These are phyloP conservation scores for Ustilago nuda DNA, from an alignment of 1,284 basidiomycete species.

Conservation along the genomic window DNA sequence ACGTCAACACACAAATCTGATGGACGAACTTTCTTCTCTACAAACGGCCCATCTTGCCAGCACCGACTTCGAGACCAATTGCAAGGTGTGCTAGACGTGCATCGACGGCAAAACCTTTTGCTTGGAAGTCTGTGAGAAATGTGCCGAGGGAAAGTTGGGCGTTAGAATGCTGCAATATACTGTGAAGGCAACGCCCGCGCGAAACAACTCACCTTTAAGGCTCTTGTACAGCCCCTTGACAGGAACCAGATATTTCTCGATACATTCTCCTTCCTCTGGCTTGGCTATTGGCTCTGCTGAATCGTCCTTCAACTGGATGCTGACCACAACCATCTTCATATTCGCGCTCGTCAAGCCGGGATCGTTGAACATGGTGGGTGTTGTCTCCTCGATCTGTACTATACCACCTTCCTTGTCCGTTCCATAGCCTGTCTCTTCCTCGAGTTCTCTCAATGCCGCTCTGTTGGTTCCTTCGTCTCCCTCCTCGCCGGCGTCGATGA, in stretches of 20 bases:
- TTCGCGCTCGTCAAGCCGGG: conserved; percentile 63
- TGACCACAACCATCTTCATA: conserved; percentile 64
- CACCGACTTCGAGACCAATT: conserved; percentile 57
- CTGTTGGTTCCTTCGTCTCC: conserved; percentile 58
- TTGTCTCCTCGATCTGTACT: conserved; percentile 54
- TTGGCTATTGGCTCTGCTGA: conserved; percentile 64
- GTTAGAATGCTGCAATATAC: background rate
- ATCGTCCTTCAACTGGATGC: conserved; percentile 60
- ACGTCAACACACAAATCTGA: background rate
- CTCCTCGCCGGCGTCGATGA: conserved; percentile 66
- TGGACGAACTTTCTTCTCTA: conserved; percentile 13
- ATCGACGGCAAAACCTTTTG: conserved; percentile 61
- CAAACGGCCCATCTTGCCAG: conserved; percentile 41
- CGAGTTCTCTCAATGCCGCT: conserved; percentile 64
- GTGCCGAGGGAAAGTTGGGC: background rate
- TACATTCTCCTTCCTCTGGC: conserved; percentile 67
- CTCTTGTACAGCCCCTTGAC: conserved; percentile 51
- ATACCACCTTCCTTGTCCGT: conserved; percentile 50
- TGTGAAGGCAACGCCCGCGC: background rate
- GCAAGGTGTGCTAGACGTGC: conserved; percentile 66
- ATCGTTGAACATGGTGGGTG: conserved; percentile 61
- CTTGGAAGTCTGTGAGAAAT: conserved; percentile 50
- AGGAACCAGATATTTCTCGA: conserved; percentile 65
- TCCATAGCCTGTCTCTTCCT: conserved; percentile 68
- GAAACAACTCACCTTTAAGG: conserved; percentile 50